Base-by-base conservation (phyloP, 1,139 yeast species). In the Diutina scorzettiae region DNA sequence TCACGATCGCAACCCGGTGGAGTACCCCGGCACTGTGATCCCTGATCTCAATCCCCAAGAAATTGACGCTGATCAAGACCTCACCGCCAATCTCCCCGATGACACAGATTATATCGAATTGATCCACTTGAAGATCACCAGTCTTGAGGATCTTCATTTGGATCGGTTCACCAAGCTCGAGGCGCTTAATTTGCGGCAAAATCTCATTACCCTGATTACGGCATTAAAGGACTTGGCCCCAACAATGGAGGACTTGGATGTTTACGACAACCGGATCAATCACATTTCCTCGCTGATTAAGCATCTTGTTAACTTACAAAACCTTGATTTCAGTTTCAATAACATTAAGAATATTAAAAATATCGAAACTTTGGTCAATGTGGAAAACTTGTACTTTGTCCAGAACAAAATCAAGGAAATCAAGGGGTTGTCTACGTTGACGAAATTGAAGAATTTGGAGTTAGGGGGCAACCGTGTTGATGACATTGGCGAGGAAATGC, bases 231-330 rank as follows among this genome's bases (percentile, higher is more conserved):
- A 69, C 2, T 57, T 89, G 18, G 67, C 70, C 1, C 76, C 69
- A 1, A 66, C 67, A 0, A 53, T 91, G 51, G 84, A 76, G 50
- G 95, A 87, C 49, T 64, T 93, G 48, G 98, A 91, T 57, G 68
- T 89, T 30, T 93, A 93, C 56, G 98, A 93, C 60, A 93, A 93
- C 61, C 66, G 95, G 51, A 82, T 93, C 50, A 78, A 81, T 48
- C 96, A 89, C 55, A 85, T 91, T 43, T 81, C 91, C 14, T 70
- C 74, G 45, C 78, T 74, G 50, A 58, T 86, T 34, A 75, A 73
- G 45, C 78, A 77, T 45, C 73, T 86, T 51, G 61, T 60, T 11
- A 71, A 76, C 21, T 62, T 91, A 53, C 70, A 60, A 45, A 71
- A 60, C 43, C 66, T 93, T 50, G 99, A 93, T 59, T 67, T 93